Conservation (phyloP, 345 rosid species). For the Syzygium grande region DNA sequence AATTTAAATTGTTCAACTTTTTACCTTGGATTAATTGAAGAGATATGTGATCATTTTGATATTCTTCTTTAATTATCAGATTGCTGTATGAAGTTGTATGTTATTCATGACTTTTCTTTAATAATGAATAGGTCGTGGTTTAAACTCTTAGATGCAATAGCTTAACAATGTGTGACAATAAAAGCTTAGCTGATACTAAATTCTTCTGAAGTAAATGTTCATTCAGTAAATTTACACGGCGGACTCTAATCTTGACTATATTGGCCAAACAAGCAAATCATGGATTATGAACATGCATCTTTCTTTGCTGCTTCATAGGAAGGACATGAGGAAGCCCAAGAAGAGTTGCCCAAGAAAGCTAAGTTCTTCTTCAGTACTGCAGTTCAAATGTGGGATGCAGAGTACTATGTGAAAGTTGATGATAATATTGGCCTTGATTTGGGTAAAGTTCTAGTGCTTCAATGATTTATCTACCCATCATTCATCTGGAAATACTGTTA, state of each 20-base stretch:
- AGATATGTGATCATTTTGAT: not conserved
- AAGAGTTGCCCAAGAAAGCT: constrained; percentile 83
- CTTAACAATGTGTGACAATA: not conserved
- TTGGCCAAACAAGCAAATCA: not conserved
- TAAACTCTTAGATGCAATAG: not conserved
- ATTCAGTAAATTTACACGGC: not conserved
- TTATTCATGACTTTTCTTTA: not conserved
- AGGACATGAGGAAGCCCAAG: constrained; percentile 90
- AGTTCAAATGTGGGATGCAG: constrained; percentile 92
- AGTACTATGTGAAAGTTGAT: constrained; percentile 83
- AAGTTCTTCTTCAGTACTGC: constrained; percentile 84
- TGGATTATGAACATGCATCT: not conserved
- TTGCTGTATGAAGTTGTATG: not conserved
- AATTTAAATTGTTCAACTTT: not conserved
- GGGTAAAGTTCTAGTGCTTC: constrained; percentile 28
- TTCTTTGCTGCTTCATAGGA: constrained; percentile 41
- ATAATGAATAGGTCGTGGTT: not conserved
- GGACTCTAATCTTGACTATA: not conserved
- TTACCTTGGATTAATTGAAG: not conserved
- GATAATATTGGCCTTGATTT: constrained; percentile 75
- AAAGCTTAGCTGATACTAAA: not conserved
- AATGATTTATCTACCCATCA: not conserved
- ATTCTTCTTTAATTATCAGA: not conserved
- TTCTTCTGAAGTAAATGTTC: not conserved
- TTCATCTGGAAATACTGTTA: not conserved